phyloP scores from a whole-genome alignment of 257 asterid genomes.

The Solanum phureja region DNA sequence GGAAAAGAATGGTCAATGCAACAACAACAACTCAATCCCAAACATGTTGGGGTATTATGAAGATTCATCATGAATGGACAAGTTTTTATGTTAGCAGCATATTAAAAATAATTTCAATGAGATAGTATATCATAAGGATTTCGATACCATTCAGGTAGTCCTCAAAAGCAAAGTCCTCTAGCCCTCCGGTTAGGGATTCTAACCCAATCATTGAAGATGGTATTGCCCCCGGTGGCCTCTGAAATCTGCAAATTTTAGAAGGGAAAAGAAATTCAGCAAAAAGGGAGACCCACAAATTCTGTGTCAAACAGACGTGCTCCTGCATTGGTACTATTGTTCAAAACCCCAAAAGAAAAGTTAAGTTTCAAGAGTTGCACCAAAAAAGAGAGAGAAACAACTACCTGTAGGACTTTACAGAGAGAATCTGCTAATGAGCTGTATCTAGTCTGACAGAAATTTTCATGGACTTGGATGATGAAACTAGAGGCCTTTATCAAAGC shows the following conservation, averaged over 20 bases:
- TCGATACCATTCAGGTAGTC: slow-evolving; percentile 71
- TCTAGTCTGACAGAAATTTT: background rate
- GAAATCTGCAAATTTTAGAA: slow-evolving; percentile 45
- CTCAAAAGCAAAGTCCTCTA: slow-evolving; percentile 73
- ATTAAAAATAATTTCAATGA: background rate
- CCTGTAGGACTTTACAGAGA: background rate
- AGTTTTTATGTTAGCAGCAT: background rate
- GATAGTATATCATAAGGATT: background rate
- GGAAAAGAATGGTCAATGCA: background rate
- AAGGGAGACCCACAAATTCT: background rate
- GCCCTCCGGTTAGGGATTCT: slow-evolving; percentile 63
- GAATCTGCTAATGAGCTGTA: background rate
- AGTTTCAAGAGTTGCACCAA: background rate
- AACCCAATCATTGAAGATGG: slow-evolving; percentile 84
- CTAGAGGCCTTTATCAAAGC: background rate
- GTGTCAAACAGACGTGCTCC: background rate
- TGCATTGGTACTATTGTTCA: slow-evolving; percentile 20
- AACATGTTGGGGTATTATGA: background rate
- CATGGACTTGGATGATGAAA: background rate
- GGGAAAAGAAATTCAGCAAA: background rate
- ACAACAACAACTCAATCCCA: background rate
- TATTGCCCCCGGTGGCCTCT: slow-evolving; percentile 78
- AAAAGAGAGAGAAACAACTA: background rate
- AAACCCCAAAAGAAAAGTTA: background rate
- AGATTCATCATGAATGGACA: background rate